phyloP scores from a whole-genome alignment of 1,139 yeast species.

The Debaryomycetaceae sp. region DNA sequence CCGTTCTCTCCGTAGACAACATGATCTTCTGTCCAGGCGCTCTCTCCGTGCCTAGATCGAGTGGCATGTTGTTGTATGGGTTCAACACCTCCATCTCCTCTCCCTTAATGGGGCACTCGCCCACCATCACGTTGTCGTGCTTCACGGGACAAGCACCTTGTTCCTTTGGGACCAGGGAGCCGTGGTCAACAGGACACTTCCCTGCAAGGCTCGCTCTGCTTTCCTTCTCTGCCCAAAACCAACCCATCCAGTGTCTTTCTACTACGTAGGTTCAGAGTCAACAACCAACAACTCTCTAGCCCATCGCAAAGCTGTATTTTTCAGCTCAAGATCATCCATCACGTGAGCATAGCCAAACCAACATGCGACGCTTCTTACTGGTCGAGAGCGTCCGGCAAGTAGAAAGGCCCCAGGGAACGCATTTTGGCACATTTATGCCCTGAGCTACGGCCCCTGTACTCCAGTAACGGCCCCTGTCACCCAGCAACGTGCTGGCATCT shows the following conservation, averaged over 20 bases:
- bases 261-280: background rate
- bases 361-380: too few species aligned
- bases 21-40: conserved; percentile 79
- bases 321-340: background rate
- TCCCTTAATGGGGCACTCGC: conserved; percentile 10
- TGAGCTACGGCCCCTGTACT: too few species aligned
- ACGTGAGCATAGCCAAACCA: too few species aligned
- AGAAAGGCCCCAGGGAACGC: too few species aligned
- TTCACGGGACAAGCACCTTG: conserved; percentile 31
- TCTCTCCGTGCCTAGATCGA: conserved; percentile 56
- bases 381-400: too few species aligned
- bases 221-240: conserved; percentile 68
- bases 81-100: conserved; percentile 46
- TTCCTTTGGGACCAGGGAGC: background rate
- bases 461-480: too few species aligned
- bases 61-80: conserved; percentile 90
- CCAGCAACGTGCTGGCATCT: too few species aligned
- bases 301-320: background rate
- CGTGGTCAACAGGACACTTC: conserved; percentile 15
- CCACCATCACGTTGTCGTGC: conserved; percentile 12
- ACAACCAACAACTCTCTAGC: background rate
- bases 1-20: conserved; percentile 78
- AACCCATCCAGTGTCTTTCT: conserved; percentile 52
- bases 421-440: too few species aligned
- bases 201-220: conserved; percentile 1